Base-by-base conservation (phyloP, 2,329 filamentous ascomycete genomes). In the Trichoderma cornu-damae region DNA sequence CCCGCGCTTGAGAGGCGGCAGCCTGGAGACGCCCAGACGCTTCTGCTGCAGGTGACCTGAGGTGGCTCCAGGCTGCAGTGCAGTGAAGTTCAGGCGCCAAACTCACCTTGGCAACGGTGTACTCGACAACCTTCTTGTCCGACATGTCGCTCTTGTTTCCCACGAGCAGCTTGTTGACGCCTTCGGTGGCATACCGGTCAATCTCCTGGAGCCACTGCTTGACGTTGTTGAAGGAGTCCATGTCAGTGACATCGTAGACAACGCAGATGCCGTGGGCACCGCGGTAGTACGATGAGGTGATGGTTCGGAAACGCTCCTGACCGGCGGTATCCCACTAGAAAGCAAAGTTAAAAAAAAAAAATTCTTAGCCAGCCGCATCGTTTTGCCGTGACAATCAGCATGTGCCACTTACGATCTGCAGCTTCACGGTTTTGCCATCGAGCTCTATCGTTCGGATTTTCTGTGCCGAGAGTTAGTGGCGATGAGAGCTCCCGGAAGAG, bases 101-200 rank as follows among this genome's bases (percentile, higher is more conserved):
- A 63, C 82, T 61, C 80, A 96, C 94, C 90, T 99, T 99, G 67
- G 94, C 94, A 66, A 97, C 94, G 63, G 91, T 96, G 84, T 99
- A 99, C 77, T 99, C 94, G 62, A 99, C 94, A 38, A 97, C 94
- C 83, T 97, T 99, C 89, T 99, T 99, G 79, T 99, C 94, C 60
- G 93, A 86, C 91, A 99, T 97, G 89, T 99, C 94, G 78, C 91
- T 96, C 88, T 99, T 99, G 88, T 99, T 99, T 72, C 94, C 94
- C 62, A 99, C 93, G 61, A 99, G 86, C 65, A 99, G 84, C 84
- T 99, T 99, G 86, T 99, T 99, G 72, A 99, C 94, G 65, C 94
- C 94, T 79, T 99, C 94, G 66, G 94, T 99, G 68, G 94, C 94
- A 71, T 99, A 97, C 75, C 94, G 87, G 80, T 99, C 94, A 69